Evolutionary conservation across 352 stramenopile species (phyloP).

Genomic region (Phytophthora pisi): DNA sequence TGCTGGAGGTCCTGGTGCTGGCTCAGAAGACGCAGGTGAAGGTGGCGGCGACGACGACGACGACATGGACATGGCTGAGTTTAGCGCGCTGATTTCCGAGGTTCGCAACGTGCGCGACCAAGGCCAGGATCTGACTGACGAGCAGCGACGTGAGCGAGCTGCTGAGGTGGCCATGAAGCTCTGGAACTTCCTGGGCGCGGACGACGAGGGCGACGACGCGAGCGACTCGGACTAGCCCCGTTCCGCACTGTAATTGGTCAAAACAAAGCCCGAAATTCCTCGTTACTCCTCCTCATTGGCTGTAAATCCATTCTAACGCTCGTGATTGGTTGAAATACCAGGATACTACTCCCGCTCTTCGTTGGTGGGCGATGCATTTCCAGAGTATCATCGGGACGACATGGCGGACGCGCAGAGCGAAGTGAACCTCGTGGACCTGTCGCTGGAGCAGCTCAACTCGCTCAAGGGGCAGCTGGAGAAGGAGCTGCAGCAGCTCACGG

Average conservation of each 20-base stretch:
- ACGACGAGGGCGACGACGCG: conserved; percentile 40
- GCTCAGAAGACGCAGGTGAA: neutral
- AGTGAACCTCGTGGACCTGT: conserved; percentile 88
- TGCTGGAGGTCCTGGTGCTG: conserved; percentile 19
- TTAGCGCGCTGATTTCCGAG: conserved; percentile 68
- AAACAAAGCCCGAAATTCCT: conserved; percentile 22
- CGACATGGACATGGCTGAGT: conserved; percentile 62
- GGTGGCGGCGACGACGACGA: conserved; percentile 16
- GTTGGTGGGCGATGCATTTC: conserved; percentile 31
- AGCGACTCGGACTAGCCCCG: conserved; percentile 32
- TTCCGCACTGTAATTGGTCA: conserved; percentile 29
- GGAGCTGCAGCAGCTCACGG: conserved; percentile 79
- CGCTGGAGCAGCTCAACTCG: conserved; percentile 93
- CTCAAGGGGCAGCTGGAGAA: conserved; percentile 91
- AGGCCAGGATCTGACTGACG: conserved; percentile 53
- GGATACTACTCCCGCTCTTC: conserved; percentile 21
- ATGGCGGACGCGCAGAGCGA: conserved; percentile 62
- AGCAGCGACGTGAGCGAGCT: conserved; percentile 69
- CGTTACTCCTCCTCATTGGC: conserved; percentile 21
- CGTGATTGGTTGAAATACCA: conserved; percentile 31
- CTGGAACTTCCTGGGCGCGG: conserved; percentile 62
- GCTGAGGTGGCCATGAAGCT: conserved; percentile 82
- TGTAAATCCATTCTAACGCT: conserved; percentile 2
- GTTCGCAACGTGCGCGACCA: conserved; percentile 71
- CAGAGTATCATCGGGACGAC: conserved; percentile 14